Evolutionary conservation across 768 basidiomycete species (phyloP), one percentile per base, ranked within the genome.

Genomic region (Pleurotus citrinopileatus): DNA sequence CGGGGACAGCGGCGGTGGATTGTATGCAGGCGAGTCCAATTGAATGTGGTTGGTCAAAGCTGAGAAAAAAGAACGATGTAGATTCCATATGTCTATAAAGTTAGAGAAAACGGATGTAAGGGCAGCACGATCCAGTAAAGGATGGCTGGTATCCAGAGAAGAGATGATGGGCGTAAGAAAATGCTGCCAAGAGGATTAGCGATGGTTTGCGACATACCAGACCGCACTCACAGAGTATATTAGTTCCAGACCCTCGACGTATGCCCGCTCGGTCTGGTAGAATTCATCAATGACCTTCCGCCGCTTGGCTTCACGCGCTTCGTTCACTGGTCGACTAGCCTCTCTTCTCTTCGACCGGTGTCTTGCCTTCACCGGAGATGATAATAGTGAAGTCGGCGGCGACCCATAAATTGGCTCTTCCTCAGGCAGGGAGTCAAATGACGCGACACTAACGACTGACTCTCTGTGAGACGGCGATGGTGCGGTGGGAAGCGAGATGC

Each of bases 11-110:
- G 70, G 73, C 52, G 64, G 60, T 8, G 68, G 64, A 36, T 65
- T 63, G 43, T 55, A 57, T 40, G 43, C 46, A 25, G 58, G 48
- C 13, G 37, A 52, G 20, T 22, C 20, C 25, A 22, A 36, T 55
- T 61, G 62, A 59, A 76, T 55, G 45, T 80, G 72, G 37, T 70
- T 67, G 6, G 80, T 75, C 25, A 92, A 75, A 2, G 84, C 79
- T 4, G 79, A 72, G 55, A 84, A 82, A 68, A 92, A 87, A 2
- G 87, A 81, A 48, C 81, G 87, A 68, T 92, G 90, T 38, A 91
- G 76, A 61, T 91, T 93, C 91, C 88, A 92, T 28, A 94, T 93
- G 67, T 94, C 91, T 63, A 92, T 86, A 59, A 94, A 92, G 67
- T 93, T 93, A 57, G 87, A 88, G 68, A 94, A 94, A 29, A 93